A percentile compares a stretch with the other conserved stretches of the same genome.
phyloP scores from a whole-genome alignment of 108 stramenopile species.

The Pinguiococcus pyrenoidosus region DNA sequence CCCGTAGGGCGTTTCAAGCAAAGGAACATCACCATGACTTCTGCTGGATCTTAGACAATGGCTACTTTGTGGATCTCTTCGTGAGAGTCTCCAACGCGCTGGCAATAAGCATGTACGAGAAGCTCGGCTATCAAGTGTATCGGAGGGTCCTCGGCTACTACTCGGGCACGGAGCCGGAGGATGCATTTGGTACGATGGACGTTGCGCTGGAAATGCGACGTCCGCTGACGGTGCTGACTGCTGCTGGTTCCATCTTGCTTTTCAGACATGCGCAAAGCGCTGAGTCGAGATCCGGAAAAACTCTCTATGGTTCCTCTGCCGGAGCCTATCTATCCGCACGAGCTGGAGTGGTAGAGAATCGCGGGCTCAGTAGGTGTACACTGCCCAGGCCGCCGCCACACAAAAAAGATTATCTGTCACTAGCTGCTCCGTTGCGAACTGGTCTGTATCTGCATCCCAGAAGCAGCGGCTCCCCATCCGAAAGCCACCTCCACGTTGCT shows the following conservation, averaged over 20 bases:
- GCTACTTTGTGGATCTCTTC: conserved; percentile 96
- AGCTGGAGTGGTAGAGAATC: conserved; percentile 88
- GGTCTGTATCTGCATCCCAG: too few species aligned
- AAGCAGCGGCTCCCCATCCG: too few species aligned
- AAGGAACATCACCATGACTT: neutral
- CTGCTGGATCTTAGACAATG: conserved; percentile 19
- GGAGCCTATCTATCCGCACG: conserved; percentile 64
- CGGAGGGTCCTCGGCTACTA: conserved; percentile 82
- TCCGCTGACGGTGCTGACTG: neutral
- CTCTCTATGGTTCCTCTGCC: conserved; percentile 68
- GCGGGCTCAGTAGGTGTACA: too few species aligned
- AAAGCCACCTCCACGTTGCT: too few species aligned
- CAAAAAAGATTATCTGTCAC: too few species aligned
- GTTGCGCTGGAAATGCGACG: neutral
- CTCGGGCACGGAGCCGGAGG: conserved; percentile 57
- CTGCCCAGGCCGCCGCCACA: too few species aligned
- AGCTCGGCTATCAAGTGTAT: conserved; percentile 79
- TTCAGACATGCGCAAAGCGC: conserved; percentile 84
- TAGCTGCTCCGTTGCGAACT: too few species aligned
- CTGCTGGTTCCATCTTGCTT: neutral
- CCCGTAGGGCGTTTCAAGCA: neutral
- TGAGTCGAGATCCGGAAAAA: conserved; percentile 64
- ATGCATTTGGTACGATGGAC: conserved; percentile 42
- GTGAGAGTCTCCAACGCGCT: conserved; percentile 79
- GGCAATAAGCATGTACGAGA: conserved; percentile 87